These are phyloP conservation scores for Trichoderma atrobrunneum DNA, from an alignment of 2,329 filamentous ascomycete species.

Conservation along the genomic window DNA sequence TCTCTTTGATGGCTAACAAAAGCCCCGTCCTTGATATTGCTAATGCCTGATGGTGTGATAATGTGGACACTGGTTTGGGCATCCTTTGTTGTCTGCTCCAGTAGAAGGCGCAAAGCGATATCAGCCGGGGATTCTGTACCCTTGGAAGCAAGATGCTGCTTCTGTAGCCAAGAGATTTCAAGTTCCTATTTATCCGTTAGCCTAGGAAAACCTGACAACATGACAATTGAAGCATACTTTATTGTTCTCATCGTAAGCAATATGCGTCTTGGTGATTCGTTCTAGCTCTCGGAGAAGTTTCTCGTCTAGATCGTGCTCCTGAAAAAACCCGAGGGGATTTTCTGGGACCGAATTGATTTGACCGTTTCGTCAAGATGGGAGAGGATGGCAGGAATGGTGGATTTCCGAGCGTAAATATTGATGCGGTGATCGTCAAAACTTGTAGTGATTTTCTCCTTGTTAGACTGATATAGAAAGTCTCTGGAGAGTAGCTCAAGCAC, in stretches of 20 bases:
- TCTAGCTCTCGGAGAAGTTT: slow-evolving; percentile 31
- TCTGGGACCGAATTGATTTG: slow-evolving; percentile 27
- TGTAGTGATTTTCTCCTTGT: slow-evolving; percentile 32
- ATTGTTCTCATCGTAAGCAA: slow-evolving; percentile 24
- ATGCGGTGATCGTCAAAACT: slow-evolving; percentile 25
- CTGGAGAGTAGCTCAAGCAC: slow-evolving; percentile 22
- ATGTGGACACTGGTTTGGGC: slow-evolving; percentile 23
- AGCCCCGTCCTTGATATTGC: slow-evolving; percentile 6
- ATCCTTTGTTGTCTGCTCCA: slow-evolving; percentile 25
- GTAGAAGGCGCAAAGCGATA: slow-evolving; percentile 45
- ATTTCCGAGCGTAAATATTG: slow-evolving; percentile 33
- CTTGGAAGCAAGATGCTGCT: slow-evolving; percentile 19
- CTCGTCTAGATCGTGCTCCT: slow-evolving; percentile 21
- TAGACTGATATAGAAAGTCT: slow-evolving; percentile 33
- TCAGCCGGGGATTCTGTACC: slow-evolving; percentile 41
- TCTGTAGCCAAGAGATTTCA: slow-evolving; percentile 44
- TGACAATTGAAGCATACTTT: slow-evolving; percentile 23
- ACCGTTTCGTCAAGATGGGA: slow-evolving; percentile 35
- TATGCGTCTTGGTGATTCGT: slow-evolving; percentile 34
- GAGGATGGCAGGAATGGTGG: slow-evolving; percentile 33
- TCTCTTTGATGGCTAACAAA: slow-evolving; percentile 32
- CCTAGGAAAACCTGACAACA: neutral
- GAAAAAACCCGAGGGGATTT: slow-evolving; percentile 28
- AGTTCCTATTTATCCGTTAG: slow-evolving; percentile 26
- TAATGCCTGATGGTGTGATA: slow-evolving; percentile 19